These are phyloP conservation scores for Cyclotella choctawhatcheeana DNA, from an alignment of 108 stramenopile species.

Conservation along the genomic window DNA sequence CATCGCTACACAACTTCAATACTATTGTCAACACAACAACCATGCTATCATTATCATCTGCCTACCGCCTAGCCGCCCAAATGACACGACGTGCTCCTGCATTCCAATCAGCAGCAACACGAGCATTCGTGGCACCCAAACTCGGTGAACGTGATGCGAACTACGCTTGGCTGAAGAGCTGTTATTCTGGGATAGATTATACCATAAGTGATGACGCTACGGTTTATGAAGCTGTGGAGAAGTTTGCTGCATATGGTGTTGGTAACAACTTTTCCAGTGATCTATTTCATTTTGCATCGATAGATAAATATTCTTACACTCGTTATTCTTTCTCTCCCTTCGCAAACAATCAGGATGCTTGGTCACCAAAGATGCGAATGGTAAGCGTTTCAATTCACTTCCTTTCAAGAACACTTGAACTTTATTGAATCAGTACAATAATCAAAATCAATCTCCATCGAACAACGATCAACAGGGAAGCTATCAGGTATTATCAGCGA, in stretches of 20 bases:
- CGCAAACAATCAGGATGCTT: conserved; percentile 89
- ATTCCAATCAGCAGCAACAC: too few species aligned
- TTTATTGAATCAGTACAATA: neutral
- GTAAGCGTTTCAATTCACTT: conserved; percentile 52
- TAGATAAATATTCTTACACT: too few species aligned
- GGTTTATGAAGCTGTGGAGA: conserved; percentile 56
- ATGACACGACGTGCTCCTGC: too few species aligned
- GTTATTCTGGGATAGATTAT: conserved; percentile 76
- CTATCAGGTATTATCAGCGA: conserved; percentile 86
- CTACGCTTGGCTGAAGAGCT: conserved; percentile 68
- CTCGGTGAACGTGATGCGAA: conserved; percentile 40
- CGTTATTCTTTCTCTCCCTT: too few species aligned
- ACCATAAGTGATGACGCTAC: conserved; percentile 61
- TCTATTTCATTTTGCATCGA: neutral
- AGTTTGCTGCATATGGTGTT: conserved; percentile 80
- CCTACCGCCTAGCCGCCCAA: too few species aligned
- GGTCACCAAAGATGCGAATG: conserved; percentile 71
- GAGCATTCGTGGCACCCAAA: conserved; percentile 37
- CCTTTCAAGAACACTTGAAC: too few species aligned
- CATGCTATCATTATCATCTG: too few species aligned
- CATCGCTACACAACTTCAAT: too few species aligned
- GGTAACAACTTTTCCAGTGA: neutral
- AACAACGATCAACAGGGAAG: conserved; percentile 59
- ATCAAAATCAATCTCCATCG: too few species aligned
- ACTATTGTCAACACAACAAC: too few species aligned